Base-by-base conservation (phyloP, 2,329 filamentous ascomycete genomes). In the Rachicladosporium sp. region DNA sequence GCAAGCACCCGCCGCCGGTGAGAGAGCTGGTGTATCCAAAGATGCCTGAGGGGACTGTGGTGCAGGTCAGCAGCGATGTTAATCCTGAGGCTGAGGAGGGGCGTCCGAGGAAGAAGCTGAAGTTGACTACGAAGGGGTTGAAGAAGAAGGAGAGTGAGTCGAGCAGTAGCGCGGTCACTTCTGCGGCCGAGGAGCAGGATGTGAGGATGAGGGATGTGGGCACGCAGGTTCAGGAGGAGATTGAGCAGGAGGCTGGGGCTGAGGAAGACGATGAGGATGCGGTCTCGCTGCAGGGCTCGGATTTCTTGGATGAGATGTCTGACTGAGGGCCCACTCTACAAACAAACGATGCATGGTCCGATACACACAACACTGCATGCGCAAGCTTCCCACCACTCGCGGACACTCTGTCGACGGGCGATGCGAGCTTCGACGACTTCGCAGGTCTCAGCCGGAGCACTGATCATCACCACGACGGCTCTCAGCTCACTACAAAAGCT, bases 271-370 rank as follows among this genome's bases (percentile, higher is more conserved):
- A 32, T 10, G 35, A 44, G 10, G 46, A 52, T 27, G 50, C 46
- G 13, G 50, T 52, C 27, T 51, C 48, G 31, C 19, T 46, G 34
- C 50, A 52, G 38, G 47, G 51, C 41, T 52, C 50, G 31, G 50
- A 52, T 35, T 45, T 49, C 30, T 48, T 52, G 39, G 50, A 52
- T 37, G 42, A 44, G 37, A 46, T 52, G 47, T 48, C 49, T 10
- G 49, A 49, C 36, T 48, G 37, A 47, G 10, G 37, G 5, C 21
- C 13, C 10, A 11, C 6, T 11, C 4, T 10, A 11, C 33, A 11
- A n/a, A 4, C 10, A 33, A 13, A 15, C 32, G 19, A 15, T 10
- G 32, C 19, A 9, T 33, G 12, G 11, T 15, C 8, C 23, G 23
- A 4, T 6, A 27, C 23, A 27, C 7, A 27, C 23, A 19, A 19